These are phyloP conservation scores for Coleophoma crateriformis DNA, from an alignment of 2,329 filamentous ascomycete species.

Conservation along the genomic window DNA sequence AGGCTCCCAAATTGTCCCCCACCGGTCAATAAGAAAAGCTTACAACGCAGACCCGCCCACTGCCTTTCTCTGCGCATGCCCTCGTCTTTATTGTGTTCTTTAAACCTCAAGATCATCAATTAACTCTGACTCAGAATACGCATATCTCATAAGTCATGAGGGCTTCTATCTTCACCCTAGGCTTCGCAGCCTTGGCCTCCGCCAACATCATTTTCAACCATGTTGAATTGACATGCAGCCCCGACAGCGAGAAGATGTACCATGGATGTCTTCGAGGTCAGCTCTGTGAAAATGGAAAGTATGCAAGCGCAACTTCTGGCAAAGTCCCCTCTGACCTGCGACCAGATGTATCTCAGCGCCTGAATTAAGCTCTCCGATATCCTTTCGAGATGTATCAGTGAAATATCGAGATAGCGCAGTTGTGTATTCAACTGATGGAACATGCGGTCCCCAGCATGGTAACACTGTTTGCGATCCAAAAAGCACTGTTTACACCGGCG, in stretches of 20 bases:
- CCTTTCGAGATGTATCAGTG: constrained; percentile 4
- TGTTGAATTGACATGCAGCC: constrained; percentile 37
- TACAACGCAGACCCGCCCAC: not conserved
- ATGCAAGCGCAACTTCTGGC: not conserved
- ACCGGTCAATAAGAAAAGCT: too few species aligned
- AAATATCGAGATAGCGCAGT: constrained; percentile 20
- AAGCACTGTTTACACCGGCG: constrained; percentile 36
- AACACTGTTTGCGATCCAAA: constrained; percentile 32
- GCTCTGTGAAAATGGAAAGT: constrained; percentile 19
- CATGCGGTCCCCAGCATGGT: constrained; percentile 25
- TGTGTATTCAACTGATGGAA: constrained; percentile 35
- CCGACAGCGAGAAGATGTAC: constrained; percentile 19
- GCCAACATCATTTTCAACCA: constrained; percentile 44
- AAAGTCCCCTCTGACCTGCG: constrained; percentile 2
- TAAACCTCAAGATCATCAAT: too few species aligned
- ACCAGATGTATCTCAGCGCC: constrained; percentile 18
- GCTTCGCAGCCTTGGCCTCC: constrained; percentile 28
- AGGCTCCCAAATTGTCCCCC: too few species aligned
- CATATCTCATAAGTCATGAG: constrained; percentile 19
- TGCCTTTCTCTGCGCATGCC: not conserved
- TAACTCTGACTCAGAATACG: not conserved
- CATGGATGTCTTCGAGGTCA: constrained; percentile 26
- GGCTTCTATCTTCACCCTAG: constrained; percentile 17
- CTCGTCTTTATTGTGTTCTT: too few species aligned
- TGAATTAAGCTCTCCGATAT: constrained; percentile 6